These are phyloP conservation scores for Chalaropsis thielavioides DNA, from an alignment of 2,329 filamentous ascomycete species.

Conservation along the genomic window DNA sequence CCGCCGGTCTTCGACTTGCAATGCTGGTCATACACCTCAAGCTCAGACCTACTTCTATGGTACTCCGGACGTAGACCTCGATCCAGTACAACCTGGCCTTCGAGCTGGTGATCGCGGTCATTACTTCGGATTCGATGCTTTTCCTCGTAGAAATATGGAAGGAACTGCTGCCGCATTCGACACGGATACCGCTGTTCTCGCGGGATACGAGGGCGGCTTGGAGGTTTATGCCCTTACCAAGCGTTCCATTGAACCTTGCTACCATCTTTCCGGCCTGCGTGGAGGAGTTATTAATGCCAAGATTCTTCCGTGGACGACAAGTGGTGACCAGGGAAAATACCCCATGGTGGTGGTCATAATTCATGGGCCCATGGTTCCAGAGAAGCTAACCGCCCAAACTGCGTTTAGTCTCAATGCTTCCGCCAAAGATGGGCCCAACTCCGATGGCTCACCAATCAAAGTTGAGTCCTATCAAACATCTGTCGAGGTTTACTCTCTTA, in stretches of 20 bases:
- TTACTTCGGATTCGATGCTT: conserved; percentile 66
- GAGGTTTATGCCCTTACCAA: conserved; percentile 62
- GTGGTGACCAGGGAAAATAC: conserved; percentile 32
- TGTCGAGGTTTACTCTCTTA: conserved; percentile 77
- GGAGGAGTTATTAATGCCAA: conserved; percentile 73
- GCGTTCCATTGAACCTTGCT: conserved; percentile 54
- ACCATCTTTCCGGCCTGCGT: conserved; percentile 58
- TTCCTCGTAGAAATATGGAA: conserved; percentile 31
- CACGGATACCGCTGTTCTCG: conserved; percentile 52
- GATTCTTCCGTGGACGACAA: conserved; percentile 55
- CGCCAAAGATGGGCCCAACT: conserved; percentile 4
- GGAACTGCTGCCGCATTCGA: conserved; percentile 26
- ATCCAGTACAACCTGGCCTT: conserved; percentile 43
- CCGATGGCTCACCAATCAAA: conserved; percentile 23
- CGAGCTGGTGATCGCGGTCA: conserved; percentile 55
- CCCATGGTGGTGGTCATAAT: conserved; percentile 68
- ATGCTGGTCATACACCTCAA: conserved; percentile 52
- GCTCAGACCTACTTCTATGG: conserved; percentile 66
- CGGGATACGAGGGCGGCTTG: conserved; percentile 67
- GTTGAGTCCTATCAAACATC: conserved; percentile 66
- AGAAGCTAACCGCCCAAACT: conserved; percentile 23
- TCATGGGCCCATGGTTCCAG: conserved; percentile 53
- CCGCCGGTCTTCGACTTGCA: conserved; percentile 35
- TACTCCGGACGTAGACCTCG: conserved; percentile 58
- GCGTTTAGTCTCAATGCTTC: conserved; percentile 23